Conservation (phyloP, 805 yeast species). For the Kodamaea neixiangensis region DNA sequence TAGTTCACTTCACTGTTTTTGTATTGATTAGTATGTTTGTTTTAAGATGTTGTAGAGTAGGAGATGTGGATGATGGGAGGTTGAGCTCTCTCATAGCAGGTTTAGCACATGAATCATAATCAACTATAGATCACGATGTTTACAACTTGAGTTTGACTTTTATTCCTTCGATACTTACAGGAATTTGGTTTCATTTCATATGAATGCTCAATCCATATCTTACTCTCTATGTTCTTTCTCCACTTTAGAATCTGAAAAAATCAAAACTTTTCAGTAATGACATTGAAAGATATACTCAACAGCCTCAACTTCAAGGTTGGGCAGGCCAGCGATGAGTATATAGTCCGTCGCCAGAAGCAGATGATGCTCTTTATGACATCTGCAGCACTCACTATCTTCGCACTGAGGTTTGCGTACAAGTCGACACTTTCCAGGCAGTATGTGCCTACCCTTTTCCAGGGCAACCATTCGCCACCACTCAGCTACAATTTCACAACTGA, state of each 20-base stretch:
- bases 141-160: too few relatives aligned
- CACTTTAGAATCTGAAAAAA: neutral
- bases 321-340: constrained; percentile 50
- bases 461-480: constrained; percentile 84
- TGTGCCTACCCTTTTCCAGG: constrained; percentile 75
- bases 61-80: neutral
- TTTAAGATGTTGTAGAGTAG: neutral
- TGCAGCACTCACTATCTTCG: constrained; percentile 68
- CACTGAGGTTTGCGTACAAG: constrained; percentile 73
- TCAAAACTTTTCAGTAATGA: neutral
- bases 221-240: too few relatives aligned
- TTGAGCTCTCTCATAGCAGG: too few relatives aligned
- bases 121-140: too few relatives aligned
- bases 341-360: constrained; percentile 65
- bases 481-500: constrained; percentile 73
- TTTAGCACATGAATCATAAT: too few relatives aligned
- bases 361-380: constrained; percentile 72
- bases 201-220: too few relatives aligned
- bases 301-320: constrained; percentile 26
- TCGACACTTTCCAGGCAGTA: constrained; percentile 74
- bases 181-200: too few relatives aligned
- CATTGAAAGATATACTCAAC: constrained; percentile 1
- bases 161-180: too few relatives aligned
- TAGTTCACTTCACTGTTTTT: constrained; percentile 1
- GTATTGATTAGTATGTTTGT: constrained; percentile 2